A percentile compares a stretch with the other conserved stretches of the same genome.
These are phyloP conservation scores for Stagonosporopsis tanaceti DNA, from an alignment of 2,329 filamentous ascomycete genomes.

Conservation along the genomic window DNA sequence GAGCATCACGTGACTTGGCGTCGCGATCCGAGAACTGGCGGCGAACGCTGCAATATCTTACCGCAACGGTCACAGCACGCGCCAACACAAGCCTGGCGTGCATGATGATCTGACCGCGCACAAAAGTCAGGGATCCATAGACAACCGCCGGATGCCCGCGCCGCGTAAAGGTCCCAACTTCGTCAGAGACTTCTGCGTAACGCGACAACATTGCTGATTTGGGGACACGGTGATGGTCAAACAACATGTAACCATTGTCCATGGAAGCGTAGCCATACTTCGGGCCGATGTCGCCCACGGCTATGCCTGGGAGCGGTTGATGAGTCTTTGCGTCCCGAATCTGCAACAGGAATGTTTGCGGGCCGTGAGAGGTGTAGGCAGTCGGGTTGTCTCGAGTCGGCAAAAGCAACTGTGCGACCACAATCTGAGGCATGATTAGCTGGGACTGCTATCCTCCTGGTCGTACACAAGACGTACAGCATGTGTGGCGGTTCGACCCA, in stretches of 20 bases:
- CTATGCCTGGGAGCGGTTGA: constrained; percentile 57
- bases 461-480: constrained; percentile 43
- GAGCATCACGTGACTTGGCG: constrained; percentile 46
- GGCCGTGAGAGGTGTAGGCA: constrained; percentile 56
- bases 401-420: constrained; percentile 61
- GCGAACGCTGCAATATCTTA: constrained; percentile 59
- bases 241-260: constrained; percentile 64
- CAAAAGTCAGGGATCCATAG: constrained; percentile 60
- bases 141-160: constrained; percentile 59
- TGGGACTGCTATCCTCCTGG: not conserved
- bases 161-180: constrained; percentile 56
- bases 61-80: constrained; percentile 61
- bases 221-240: constrained; percentile 57
- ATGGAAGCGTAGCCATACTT: constrained; percentile 63
- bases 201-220: constrained; percentile 59
- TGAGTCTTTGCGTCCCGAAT: constrained; percentile 60
- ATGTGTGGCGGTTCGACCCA: constrained; percentile 64
- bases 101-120: constrained; percentile 58
- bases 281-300: constrained; percentile 64
- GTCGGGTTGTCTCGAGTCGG: constrained; percentile 41
- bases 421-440: constrained; percentile 48
- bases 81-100: constrained; percentile 62
- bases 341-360: constrained; percentile 62
- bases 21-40: constrained; percentile 62
- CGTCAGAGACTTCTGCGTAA: constrained; percentile 58